These are phyloP conservation scores for Sarocladium brachiariae DNA, from an alignment of 2,329 filamentous ascomycete genomes.

Conservation along the genomic window DNA sequence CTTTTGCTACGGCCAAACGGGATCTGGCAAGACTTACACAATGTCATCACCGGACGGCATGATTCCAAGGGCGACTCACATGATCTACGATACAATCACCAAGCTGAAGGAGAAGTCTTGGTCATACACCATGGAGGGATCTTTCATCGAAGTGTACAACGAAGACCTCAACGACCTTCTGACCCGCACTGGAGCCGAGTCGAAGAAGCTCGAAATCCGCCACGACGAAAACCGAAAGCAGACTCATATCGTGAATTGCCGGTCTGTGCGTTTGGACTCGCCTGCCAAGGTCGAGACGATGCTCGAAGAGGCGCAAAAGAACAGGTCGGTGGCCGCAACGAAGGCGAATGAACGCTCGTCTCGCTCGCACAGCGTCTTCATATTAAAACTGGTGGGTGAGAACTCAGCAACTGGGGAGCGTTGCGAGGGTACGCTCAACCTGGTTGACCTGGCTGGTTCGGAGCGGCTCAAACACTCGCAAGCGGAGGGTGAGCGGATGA, in stretches of 20 bases:
- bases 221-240: conserved; percentile 79
- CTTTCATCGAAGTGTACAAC: conserved; percentile 97
- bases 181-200: conserved; percentile 54
- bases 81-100: conserved; percentile 86
- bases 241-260: conserved; percentile 75
- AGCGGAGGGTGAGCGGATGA: conserved; percentile 78
- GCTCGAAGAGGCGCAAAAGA: conserved; percentile 71
- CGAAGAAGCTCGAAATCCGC: conserved; percentile 77
- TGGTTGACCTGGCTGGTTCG: conserved; percentile 91
- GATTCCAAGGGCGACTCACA: conserved; percentile 86
- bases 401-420: conserved; percentile 74
- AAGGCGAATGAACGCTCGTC: conserved; percentile 94
- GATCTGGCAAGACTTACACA: conserved; percentile 92
- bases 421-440: conserved; percentile 88
- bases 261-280: conserved; percentile 68
- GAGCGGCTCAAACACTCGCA: conserved; percentile 84
- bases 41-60: conserved; percentile 91
- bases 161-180: conserved; percentile 92
- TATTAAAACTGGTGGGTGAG: conserved; percentile 67
- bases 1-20: conserved; percentile 97
- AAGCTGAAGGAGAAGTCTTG: conserved; percentile 85
- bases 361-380: conserved; percentile 93
- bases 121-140: conserved; percentile 90
- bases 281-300: conserved; percentile 74
- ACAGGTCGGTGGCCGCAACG: conserved; percentile 91